phyloP scores from a whole-genome alignment of 1,284 basidiomycete species.

The Tremellales sp. region DNA sequence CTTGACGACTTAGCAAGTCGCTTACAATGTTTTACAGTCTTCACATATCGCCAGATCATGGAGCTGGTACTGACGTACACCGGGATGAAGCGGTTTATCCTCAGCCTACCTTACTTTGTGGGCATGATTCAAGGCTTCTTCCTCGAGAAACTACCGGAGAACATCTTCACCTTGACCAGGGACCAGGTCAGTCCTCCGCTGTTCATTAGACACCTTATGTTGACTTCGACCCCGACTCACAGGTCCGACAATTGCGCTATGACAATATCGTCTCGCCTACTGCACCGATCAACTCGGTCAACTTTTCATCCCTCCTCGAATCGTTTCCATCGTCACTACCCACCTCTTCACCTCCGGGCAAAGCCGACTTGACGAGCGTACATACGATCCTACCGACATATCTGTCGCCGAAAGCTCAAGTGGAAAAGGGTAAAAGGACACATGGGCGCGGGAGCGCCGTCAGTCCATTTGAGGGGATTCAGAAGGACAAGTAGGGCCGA shows the following conservation, averaged over 20 bases:
- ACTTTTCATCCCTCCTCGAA: slow-evolving; percentile 53
- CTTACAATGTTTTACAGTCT: slow-evolving; percentile 51
- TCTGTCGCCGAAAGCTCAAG: slow-evolving; percentile 34
- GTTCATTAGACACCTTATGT: too few species aligned
- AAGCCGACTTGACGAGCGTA: slow-evolving; percentile 52
- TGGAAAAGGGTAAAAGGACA: slow-evolving; percentile 35
- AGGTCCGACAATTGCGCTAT: slow-evolving; percentile 59
- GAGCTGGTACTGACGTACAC: slow-evolving; percentile 58
- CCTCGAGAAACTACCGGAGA: slow-evolving; percentile 60
- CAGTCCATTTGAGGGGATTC: slow-evolving; percentile 15
- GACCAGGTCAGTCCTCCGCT: slow-evolving; percentile 54
- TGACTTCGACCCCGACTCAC: too few species aligned
- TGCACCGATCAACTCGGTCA: slow-evolving; percentile 42
- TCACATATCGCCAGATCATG: slow-evolving; percentile 64
- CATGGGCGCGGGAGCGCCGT: slow-evolving; percentile 25
- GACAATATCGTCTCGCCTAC: slow-evolving; percentile 57
- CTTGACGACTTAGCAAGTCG: neutral
- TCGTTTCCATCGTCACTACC: slow-evolving; percentile 41
- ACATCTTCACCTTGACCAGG: slow-evolving; percentile 62
- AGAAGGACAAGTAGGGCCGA: slow-evolving; percentile 9
- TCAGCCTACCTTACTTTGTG: slow-evolving; percentile 60
- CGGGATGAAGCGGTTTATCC: slow-evolving; percentile 54
- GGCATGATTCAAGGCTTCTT: slow-evolving; percentile 61
- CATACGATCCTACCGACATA: slow-evolving; percentile 60
- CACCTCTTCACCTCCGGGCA: slow-evolving; percentile 22